Base-by-base conservation (phyloP, 2,329 filamentous ascomycete genomes). In the Colletotrichum lupini region DNA sequence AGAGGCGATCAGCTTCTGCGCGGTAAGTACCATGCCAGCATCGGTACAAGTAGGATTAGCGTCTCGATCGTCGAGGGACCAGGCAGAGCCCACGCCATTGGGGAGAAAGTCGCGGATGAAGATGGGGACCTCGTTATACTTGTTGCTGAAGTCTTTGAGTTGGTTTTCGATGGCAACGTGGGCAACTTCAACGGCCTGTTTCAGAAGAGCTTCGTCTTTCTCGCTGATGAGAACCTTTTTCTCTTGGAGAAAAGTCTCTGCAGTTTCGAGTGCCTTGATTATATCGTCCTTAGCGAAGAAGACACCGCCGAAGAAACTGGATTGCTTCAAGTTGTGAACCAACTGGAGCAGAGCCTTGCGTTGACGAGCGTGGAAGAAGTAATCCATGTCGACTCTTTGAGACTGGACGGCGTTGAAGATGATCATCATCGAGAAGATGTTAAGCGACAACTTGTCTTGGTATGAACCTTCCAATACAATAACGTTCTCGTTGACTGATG, bases 401-500 rank as follows among this genome's bases (percentile, higher is more conserved):
- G 95, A 98, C 28, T 95, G 95, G 1, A 98, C 91, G 0, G 95
- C 92, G 79, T 98, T 98, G 76, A 94, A 92, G 2, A 94, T 92
- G 59, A 98, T 90, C 79, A 94, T 91, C 82, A 97, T 93, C 0
- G 94, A 90, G 79, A 98, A 98, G 1, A 97, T 83, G 76, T 98
- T 98, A 30, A 95, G 87, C 0, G 92, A 94, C 11, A 98, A 81
- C 78, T 92, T 94, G 81, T 98, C 95, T 78, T 96, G 95, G 77
- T 92, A 94, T 1, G 92, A 96, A 0, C 95, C 95, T 74, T 97
- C 90, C 1, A 98, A 86, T 67, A 92, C 87, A 0, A 97, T 88
- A 1, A 94, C 85, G 59, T 89, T 91, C 78, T 97, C 93, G 53
- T 91, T 84, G 4, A 98, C 88, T 0, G 90, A 87, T 0, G 96